phyloP scores from a whole-genome alignment of 768 basidiomycete genomes.

The Mycena sanguinolenta region DNA sequence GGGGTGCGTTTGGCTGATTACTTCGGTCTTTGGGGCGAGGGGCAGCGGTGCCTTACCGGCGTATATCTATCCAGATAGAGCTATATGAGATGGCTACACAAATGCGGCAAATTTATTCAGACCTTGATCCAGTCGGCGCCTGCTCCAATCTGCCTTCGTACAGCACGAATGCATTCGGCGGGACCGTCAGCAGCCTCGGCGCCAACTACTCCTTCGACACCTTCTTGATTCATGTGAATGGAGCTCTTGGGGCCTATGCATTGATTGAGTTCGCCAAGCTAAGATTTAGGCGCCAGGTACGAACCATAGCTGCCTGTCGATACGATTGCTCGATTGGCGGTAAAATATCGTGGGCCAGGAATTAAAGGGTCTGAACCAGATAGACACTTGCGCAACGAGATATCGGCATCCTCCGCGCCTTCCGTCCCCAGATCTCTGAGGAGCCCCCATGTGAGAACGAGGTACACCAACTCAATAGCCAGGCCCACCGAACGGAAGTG shows the following conservation, averaged over 20 bases:
- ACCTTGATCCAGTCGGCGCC: constrained; percentile 79
- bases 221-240: constrained; percentile 60
- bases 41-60: constrained; percentile 44
- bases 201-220: constrained; percentile 68
- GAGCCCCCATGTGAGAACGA: background rate
- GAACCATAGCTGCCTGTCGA: constrained; percentile 72
- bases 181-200: constrained; percentile 72
- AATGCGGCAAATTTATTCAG: background rate
- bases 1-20: constrained; percentile 28
- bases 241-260: constrained; percentile 66
- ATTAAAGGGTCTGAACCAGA: constrained; percentile 61
- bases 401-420: constrained; percentile 73
- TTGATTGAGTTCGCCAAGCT: constrained; percentile 8
- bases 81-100: constrained; percentile 16
- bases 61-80: constrained; percentile 58
- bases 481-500: constrained; percentile 67
- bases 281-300: constrained; percentile 3
- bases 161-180: constrained; percentile 66
- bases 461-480: background rate
- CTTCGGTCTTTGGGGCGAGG: background rate
- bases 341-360: constrained; percentile 75
- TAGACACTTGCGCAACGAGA: constrained; percentile 69
- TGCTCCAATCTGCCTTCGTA: constrained; percentile 72
- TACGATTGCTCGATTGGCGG: constrained; percentile 70
- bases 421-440: constrained; percentile 77